phyloP scores from a whole-genome alignment of 2,329 filamentous ascomycete species.

The Furcasterigmium sp. region DNA sequence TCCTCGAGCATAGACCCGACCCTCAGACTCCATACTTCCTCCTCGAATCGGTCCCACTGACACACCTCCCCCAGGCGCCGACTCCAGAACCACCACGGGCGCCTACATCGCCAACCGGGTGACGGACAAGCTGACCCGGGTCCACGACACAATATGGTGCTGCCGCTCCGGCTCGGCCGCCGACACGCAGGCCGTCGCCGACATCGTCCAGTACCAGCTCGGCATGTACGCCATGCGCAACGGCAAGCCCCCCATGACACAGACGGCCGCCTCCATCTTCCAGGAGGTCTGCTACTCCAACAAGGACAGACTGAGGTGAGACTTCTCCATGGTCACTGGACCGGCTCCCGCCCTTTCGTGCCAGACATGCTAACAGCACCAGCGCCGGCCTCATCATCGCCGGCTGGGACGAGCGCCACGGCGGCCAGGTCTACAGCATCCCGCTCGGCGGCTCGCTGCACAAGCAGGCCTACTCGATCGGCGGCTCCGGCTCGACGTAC shows the following conservation, averaged over 20 bases:
- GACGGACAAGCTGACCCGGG: slow-evolving; percentile 97
- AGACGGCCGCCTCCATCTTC: slow-evolving; percentile 92
- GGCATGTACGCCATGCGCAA: slow-evolving; percentile 89
- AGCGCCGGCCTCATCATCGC: slow-evolving; percentile 97
- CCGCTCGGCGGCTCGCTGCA: slow-evolving; percentile 93
- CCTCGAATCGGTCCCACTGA: slow-evolving; percentile 7
- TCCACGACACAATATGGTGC: slow-evolving; percentile 99
- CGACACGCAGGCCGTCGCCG: slow-evolving; percentile 95
- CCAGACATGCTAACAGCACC: slow-evolving; percentile 1
- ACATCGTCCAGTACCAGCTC: slow-evolving; percentile 96
- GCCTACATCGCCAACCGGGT: slow-evolving; percentile 99
- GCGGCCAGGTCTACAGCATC: slow-evolving; percentile 96
- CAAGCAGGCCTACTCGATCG: slow-evolving; percentile 94
- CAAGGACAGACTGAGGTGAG: slow-evolving; percentile 86
- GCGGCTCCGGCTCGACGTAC: slow-evolving; percentile 95
- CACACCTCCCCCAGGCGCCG: slow-evolving; percentile 58
- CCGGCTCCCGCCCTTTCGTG: too few relatives aligned
- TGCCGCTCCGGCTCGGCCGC: slow-evolving; percentile 96
- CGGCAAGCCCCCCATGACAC: slow-evolving; percentile 84
- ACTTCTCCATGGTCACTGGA: too few relatives aligned
- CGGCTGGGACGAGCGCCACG: slow-evolving; percentile 93
- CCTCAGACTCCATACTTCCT: neutral
- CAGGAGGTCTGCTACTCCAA: slow-evolving; percentile 98
- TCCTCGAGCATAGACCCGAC: neutral
- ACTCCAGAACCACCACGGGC: slow-evolving; percentile 95